Conservation (phyloP, 2,329 filamentous ascomycete species). For the Hirsutella minnesotensis region DNA sequence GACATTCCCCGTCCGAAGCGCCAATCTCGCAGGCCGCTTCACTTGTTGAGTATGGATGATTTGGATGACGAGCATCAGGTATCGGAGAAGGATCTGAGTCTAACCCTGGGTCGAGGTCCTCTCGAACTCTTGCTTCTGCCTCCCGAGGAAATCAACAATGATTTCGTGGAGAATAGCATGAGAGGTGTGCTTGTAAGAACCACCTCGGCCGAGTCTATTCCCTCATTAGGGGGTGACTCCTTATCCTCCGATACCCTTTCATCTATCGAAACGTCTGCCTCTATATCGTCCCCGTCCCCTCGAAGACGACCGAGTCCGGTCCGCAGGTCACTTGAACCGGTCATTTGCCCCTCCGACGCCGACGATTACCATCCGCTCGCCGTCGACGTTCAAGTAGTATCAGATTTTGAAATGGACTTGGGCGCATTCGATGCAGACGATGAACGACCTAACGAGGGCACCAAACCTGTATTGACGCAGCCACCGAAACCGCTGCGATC, state of each 20-base stretch:
- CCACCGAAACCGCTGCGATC: constrained; percentile 39
- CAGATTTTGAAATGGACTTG: constrained; percentile 32
- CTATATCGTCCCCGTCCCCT: constrained; percentile 20
- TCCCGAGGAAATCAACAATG: constrained; percentile 44
- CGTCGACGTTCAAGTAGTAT: constrained; percentile 6
- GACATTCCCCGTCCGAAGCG: constrained; percentile 39
- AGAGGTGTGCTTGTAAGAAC: constrained; percentile 41
- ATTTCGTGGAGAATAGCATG: constrained; percentile 38
- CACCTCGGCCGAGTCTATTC: constrained; percentile 48
- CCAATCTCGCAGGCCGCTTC: constrained; percentile 13
- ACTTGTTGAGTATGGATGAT: constrained; percentile 39
- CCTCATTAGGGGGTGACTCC: constrained; percentile 45
- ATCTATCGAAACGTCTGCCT: constrained; percentile 36
- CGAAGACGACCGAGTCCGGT: constrained; percentile 24
- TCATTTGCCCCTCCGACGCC: constrained; percentile 43
- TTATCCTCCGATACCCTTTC: constrained; percentile 36
- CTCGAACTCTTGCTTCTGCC: constrained; percentile 48
- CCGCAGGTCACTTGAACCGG: constrained; percentile 39
- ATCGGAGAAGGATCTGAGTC: constrained; percentile 46
- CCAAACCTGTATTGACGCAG: constrained; percentile 16
- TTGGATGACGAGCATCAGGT: constrained; percentile 41
- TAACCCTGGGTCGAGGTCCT: constrained; percentile 40
- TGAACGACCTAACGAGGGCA: constrained; percentile 16
- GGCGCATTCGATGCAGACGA: constrained; percentile 7
- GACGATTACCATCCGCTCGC: constrained; percentile 40